Evolutionary conservation across 495 filamentous ascomycete genomes (phyloP), one percentile per base, ranked within the genome.

Genomic region (Trichocladium uniseriatum): DNA sequence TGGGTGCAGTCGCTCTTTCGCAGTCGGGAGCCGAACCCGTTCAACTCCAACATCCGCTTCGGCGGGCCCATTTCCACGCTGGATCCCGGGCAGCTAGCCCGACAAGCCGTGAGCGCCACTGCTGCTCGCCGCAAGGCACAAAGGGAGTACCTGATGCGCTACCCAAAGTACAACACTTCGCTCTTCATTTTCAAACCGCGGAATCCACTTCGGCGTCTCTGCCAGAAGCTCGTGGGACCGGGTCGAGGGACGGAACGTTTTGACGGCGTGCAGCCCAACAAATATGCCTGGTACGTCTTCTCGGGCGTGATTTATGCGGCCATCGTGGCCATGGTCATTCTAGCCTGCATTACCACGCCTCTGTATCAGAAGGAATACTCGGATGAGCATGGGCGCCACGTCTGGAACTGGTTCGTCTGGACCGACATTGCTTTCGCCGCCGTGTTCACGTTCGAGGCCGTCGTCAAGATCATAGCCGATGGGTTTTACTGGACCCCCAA

Each of bases 401-500:
- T 74, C 36, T 38, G 54, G 50, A 90, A 89, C 57, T 99, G 92
- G 92, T 99, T 97, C 57, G 82, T 88, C 8, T 95, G 84, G 70
- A 83, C 86, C 7, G 92, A 99, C 66, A 72, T 91, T 57, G 82
- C 86, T 19, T 99, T 99, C 64, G 91, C 91, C 18, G 69, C 81
- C 8, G 61, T 97, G 19, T 99, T 99, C 67, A 83, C 85, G 0
- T 54, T 91, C 16, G 92, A 99, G 63, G 89, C 91, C 0, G 54
- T 78, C 18, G 91, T 99, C 71, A 97, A 97, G 66, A 83, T 96
- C 31, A 79, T 99, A 52, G 92, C 92, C 0, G 92, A 99, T 70
- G 92, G 92, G 16, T 86, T 95, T 59, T 90, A 96, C 66, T 97
- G 84, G 80, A 95, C 92, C 0, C 92, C 92, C 0, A 96, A 99